Base-by-base conservation (phyloP, 2,329 filamentous ascomycete species). In the Dothideomycetes sp. region DNA sequence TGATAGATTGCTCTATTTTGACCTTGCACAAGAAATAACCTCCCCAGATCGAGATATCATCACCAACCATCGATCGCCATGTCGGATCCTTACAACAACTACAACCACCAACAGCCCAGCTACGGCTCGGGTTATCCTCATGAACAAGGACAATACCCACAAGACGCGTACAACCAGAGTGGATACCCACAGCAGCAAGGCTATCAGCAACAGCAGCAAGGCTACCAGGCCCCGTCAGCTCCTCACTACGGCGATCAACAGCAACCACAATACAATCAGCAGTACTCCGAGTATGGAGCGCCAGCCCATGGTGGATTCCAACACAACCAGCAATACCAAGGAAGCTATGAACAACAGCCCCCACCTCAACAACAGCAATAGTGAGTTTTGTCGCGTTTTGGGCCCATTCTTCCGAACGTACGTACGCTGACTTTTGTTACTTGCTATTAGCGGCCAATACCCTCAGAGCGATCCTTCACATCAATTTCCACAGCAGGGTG, bases 21-120 rank as follows among this genome's bases (percentile, higher is more conserved):
- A n/a, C n/a, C n/a, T n/a, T n/a, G n/a, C n/a, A n/a, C n/a, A n/a
- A n/a, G n/a, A n/a, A n/a, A n/a, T n/a, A n/a, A n/a, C n/a, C n/a
- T n/a, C n/a, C n/a, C n/a, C n/a, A n/a, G n/a, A n/a, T n/a, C n/a
- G n/a, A n/a, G n/a, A n/a, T n/a, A n/a, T n/a, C n/a, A n/a, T n/a
- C n/a, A n/a, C n/a, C n/a, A n/a, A n/a, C n/a, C n/a, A n/a, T n/a
- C n/a, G n/a, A n/a, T n/a, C 48, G 58, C 25, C 43, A 74, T 74
- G 71, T 72, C 69, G 12, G 68, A 68, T 44, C 68, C 68, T 25
- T 73, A 73, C 61, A 63, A 69, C 47, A 55, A 63, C 46, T 50
- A 63, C 38, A 52, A 59, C 31, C 56, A 61, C 41, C 53, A 57
- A 31, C 45, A 39, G 20, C 33, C 33, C 25, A 28, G 35, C 35